phyloP scores from a whole-genome alignment of 2,329 filamentous ascomycete species.

The Grosmannia penicillata region DNA sequence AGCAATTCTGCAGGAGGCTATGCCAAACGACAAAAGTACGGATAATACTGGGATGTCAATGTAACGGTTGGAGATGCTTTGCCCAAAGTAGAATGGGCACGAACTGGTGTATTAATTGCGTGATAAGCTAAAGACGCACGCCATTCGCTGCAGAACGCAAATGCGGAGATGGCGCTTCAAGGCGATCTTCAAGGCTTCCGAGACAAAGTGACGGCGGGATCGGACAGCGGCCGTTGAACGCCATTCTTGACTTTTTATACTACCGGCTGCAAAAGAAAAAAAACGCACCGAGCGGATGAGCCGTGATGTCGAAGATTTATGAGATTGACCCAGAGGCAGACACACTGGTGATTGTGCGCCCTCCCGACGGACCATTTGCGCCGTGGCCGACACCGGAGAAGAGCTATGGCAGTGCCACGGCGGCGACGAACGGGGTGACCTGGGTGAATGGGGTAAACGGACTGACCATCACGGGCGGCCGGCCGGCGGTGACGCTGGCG shows the following conservation, averaged over 20 bases:
- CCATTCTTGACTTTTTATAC: not conserved
- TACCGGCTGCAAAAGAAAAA: not conserved
- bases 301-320: conserved; percentile 18
- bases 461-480: not conserved
- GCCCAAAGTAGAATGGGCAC: not conserved
- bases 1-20: not conserved
- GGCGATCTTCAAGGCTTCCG: not conserved
- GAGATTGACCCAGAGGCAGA: conserved; percentile 21
- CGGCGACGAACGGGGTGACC: not conserved
- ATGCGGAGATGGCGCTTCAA: not conserved
- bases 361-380: conserved; percentile 10
- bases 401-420: not conserved
- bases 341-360: conserved; percentile 16
- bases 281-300: too few relatives aligned
- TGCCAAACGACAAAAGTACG: not conserved
- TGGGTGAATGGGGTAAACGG: not conserved
- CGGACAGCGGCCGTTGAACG: not conserved
- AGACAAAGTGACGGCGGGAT: not conserved
- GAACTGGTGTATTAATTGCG: conserved; percentile 1
- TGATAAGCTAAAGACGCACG: conserved; percentile 6
- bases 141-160: conserved; percentile 1
- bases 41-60: too few relatives aligned
- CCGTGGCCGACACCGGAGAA: conserved; percentile 9
- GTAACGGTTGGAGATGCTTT: not conserved
- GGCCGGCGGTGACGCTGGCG: not conserved